Base-by-base conservation (phyloP, 1,284 basidiomycete genomes). In the Papiliotrema terrestris region DNA sequence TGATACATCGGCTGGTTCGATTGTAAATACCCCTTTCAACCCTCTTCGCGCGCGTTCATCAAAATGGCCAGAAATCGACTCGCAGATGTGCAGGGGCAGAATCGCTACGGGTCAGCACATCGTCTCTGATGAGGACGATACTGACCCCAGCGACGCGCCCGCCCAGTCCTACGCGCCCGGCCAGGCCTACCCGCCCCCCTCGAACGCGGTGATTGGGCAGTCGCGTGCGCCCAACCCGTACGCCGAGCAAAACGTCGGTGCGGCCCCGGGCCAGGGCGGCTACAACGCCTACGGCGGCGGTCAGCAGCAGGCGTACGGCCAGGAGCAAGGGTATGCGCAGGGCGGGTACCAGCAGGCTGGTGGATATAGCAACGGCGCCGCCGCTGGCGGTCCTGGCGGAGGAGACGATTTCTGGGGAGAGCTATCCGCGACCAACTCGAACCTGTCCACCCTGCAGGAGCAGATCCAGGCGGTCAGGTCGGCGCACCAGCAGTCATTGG, bases 341-440 rank as follows among this genome's bases (percentile, higher is more conserved):
- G 61, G 73, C 54, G 57, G 62, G 45, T 72, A 72, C 53, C 63
- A 65, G 3, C 56, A 58, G 38, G 29, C 29, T 32, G 72, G 67
- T 5, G 71, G 65, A 8, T 58, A 58, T 39, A 62, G 45, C 13
- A 56, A 44, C 43, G 65, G 59, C 17, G 63, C 54, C 39, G 63
- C 57, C n/a, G 63, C 53, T 5, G 56, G 54, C n/a, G 29, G 29
- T 6, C 29, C 29, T 5, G 63, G 43, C 26, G 56, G 36, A 14
- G 66, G 62, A 19, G 65, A 60, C 15, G 72, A 75, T 56, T 77
- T 77, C 51, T 77, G 75, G 75, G 45, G 58, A 17, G 71, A 77
- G 51, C 56, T 73, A 45, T 68, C 54, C 51, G 36, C 55, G 3
- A 69, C 68, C 44, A 69, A 72, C 48, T 50, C 55, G 14, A 55